Evolutionary conservation across 2,329 filamentous ascomycete genomes (phyloP).

Genomic region (Trichoderma sp.): DNA sequence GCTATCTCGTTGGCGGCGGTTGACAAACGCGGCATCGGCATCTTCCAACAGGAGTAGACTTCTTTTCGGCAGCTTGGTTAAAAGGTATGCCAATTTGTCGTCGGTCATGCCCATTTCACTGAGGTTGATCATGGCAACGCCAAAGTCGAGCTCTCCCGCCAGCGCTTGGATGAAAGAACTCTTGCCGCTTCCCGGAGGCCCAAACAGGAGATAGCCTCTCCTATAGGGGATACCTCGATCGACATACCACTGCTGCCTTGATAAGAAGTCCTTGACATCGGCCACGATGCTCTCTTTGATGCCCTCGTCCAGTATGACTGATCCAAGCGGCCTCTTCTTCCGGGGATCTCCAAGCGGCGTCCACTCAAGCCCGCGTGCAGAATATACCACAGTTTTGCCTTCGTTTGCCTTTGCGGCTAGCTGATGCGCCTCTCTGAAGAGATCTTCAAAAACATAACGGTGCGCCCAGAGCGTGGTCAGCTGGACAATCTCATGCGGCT

Average conservation of each 20-base stretch:
- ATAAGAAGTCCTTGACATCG: slow-evolving; percentile 81
- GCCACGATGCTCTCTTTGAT: slow-evolving; percentile 78
- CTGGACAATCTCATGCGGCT: slow-evolving; percentile 91
- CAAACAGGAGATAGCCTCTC: slow-evolving; percentile 84
- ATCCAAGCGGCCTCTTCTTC: slow-evolving; percentile 82
- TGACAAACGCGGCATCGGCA: slow-evolving; percentile 86
- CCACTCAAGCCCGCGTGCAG: slow-evolving; percentile 83
- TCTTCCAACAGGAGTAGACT: slow-evolving; percentile 86
- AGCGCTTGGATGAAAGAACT: slow-evolving; percentile 95
- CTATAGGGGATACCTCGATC: slow-evolving; percentile 94
- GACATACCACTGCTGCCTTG: slow-evolving; percentile 81
- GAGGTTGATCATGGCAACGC: slow-evolving; percentile 88
- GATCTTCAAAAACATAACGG: slow-evolving; percentile 83
- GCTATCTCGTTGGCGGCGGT: slow-evolving; percentile 71
- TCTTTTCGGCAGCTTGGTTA: slow-evolving; percentile 80
- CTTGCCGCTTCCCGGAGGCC: slow-evolving; percentile 88
- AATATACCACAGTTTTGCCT: slow-evolving; percentile 92
- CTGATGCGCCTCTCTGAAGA: slow-evolving; percentile 84
- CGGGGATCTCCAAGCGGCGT: slow-evolving; percentile 78
- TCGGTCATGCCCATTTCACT: slow-evolving; percentile 89
- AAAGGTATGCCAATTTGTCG: slow-evolving; percentile 80
- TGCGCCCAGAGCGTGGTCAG: slow-evolving; percentile 90
- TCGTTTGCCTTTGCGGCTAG: slow-evolving; percentile 79
- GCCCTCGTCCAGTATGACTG: slow-evolving; percentile 82
- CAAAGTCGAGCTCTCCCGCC: slow-evolving; percentile 88